A percentile compares a stretch with the other conserved stretches of the same genome.
These are phyloP conservation scores for Russula dissimulans DNA, from an alignment of 768 basidiomycete genomes.

Conservation along the genomic window DNA sequence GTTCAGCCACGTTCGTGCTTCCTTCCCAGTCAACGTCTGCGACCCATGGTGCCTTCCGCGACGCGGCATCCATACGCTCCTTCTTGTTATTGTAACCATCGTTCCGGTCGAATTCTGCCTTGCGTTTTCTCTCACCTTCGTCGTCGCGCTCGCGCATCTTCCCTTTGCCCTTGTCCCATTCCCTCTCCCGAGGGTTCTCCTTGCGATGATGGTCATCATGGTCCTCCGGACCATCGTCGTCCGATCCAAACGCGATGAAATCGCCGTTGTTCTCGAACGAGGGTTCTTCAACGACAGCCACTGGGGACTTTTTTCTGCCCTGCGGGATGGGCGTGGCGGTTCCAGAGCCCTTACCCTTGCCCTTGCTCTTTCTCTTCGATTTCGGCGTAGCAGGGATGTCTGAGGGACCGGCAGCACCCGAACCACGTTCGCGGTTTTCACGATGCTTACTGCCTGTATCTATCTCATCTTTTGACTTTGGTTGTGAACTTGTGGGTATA, in stretches of 20 bases:
- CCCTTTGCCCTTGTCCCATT: constrained; percentile 14
- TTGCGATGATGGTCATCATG: constrained; percentile 19
- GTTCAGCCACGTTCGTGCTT: constrained; percentile 72
- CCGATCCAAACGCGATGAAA: constrained; percentile 8
- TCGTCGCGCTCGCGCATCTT: constrained; percentile 20
- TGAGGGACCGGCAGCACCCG: background rate
- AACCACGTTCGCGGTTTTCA: background rate
- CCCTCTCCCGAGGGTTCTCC: constrained; percentile 2
- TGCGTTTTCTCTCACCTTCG: constrained; percentile 37
- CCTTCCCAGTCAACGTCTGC: constrained; percentile 58
- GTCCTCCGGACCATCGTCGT: constrained; percentile 12
- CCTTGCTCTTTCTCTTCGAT: background rate
- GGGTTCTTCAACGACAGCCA: background rate
- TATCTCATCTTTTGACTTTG: background rate
- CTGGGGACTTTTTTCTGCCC: background rate
- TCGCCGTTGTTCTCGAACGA: constrained; percentile 12
- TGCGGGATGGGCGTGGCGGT: background rate
- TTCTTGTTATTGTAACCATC: constrained; percentile 47
- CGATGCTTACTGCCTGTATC: background rate
- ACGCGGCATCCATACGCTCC: constrained; percentile 41
- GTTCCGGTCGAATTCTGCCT: constrained; percentile 37
- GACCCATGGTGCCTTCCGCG: constrained; percentile 58
- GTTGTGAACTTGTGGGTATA: background rate
- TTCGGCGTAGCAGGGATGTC: background rate
- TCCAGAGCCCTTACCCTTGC: constrained; percentile 1